Percentiles rank a stretch among this genome's conserved stretches.
phyloP scores from a whole-genome alignment of 2,329 filamentous ascomycete genomes.

The Diaporthe eres region DNA sequence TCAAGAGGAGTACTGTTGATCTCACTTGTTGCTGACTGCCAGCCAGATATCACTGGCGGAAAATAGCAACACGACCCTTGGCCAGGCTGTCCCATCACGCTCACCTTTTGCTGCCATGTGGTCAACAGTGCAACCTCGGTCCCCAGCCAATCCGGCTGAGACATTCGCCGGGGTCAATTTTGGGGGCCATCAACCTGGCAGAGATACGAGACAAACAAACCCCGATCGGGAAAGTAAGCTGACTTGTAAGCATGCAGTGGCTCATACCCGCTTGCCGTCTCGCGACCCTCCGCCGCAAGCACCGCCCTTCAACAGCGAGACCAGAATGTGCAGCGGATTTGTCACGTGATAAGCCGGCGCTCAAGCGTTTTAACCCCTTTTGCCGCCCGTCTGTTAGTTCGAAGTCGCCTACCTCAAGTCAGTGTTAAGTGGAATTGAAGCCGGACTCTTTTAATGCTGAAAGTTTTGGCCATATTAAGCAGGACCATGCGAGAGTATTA shows the following conservation, averaged over 20 bases:
- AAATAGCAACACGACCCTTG: slow-evolving; percentile 29
- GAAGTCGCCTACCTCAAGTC: neutral
- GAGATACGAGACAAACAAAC: too few relatives aligned
- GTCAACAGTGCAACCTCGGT: too few relatives aligned
- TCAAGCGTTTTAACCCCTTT: neutral
- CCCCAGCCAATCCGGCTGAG: too few relatives aligned
- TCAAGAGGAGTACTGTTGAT: slow-evolving; percentile 15
- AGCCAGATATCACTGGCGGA: neutral
- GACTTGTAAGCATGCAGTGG: too few relatives aligned
- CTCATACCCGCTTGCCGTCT: too few relatives aligned
- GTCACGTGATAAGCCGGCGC: neutral
- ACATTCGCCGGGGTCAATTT: too few relatives aligned
- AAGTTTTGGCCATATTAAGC: neutral
- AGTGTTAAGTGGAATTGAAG: neutral
- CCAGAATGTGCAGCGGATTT: neutral
- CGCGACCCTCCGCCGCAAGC: neutral
- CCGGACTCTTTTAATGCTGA: neutral
- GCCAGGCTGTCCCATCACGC: slow-evolving; percentile 4
- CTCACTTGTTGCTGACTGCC: slow-evolving; percentile 28
- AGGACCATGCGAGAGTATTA: neutral
- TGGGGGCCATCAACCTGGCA: too few relatives aligned
- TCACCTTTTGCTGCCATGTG: slow-evolving; percentile 10
- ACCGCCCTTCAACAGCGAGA: neutral
- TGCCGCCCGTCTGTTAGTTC: neutral
- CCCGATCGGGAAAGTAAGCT: too few relatives aligned